Evolutionary conservation across 331 rosid species (phyloP), one percentile per base, ranked within the genome.

Genomic region (Rhamnella rubrinervis): DNA sequence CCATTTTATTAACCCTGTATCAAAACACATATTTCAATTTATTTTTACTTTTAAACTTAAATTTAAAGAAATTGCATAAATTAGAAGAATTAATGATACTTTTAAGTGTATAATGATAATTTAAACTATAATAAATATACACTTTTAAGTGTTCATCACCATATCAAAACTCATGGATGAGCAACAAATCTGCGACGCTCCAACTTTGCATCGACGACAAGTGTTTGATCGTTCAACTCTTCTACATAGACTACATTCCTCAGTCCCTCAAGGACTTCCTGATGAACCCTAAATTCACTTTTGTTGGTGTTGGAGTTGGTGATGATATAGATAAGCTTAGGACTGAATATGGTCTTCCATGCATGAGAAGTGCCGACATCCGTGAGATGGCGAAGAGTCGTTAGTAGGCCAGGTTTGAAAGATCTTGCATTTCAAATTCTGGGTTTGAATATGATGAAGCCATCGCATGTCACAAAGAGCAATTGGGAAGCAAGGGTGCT

Each of bases 401-500:
- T 38, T 58, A 15, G 39, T 1, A 2, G 15, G 10, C 16, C 35
- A 0, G 69, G 78, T 3, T 31, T 83, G 56, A 73, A 79, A 11
- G n/a, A 11, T 9, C 61, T 83, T 46, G 84, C 79, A 1, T 59
- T 55, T 9, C 74, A 75, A 19, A 0, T 79, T 0, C 49, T 69
- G 7, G 79, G 70, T 35, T 35, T 68, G 13, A 1, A 65, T 0
- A 76, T 79, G 77, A 46, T 28, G 63, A 83, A 72, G 35, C 44
- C 76, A 21, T 31, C 28, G 25, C 18, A 37, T 7, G 66, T 76
- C 6, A 9, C 50, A 2, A 31, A 1, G 0, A 79, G 84, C 5
- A 17, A 79, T 1, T 79, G 87, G 84, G 55, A 65, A 16, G 6
- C 58, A n/a, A 38, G 18, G 7, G 49, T 59, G 15, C 25, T 79